Evolutionary conservation across 2,329 filamentous ascomycete genomes (phyloP).

Genomic region (Ophiostoma sp.): DNA sequence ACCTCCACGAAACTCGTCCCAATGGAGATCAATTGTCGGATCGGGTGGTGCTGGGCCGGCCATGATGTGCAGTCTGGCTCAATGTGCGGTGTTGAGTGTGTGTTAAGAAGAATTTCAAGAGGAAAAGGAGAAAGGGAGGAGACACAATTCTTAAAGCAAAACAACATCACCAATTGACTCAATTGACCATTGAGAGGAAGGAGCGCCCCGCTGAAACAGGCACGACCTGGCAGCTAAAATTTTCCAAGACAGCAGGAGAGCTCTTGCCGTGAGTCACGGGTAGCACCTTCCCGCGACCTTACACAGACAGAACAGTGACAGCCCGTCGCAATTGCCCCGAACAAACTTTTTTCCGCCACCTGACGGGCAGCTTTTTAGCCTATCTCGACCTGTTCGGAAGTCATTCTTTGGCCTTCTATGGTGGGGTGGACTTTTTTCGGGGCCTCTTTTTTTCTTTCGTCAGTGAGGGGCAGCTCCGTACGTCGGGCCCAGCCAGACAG

Average conservation of each 20-base stretch:
- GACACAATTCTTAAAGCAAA: not conserved
- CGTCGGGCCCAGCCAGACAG: not conserved
- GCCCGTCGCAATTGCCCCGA: not conserved
- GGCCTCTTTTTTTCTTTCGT: not conserved
- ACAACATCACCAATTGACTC: not conserved
- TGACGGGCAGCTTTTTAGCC: not conserved
- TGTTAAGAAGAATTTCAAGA: not conserved
- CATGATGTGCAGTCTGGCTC: slow-evolving; percentile 11
- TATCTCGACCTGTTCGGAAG: too few relatives aligned
- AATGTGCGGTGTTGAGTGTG: not conserved
- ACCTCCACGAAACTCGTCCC: slow-evolving; percentile 29
- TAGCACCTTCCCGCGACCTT: not conserved
- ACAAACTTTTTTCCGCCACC: slow-evolving; percentile 15
- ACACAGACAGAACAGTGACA: not conserved
- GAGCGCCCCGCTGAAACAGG: slow-evolving; percentile 1
- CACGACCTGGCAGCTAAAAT: not conserved
- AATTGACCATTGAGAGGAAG: not conserved
- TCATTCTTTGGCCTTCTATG: not conserved
- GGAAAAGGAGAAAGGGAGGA: not conserved
- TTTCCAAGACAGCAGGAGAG: not conserved
- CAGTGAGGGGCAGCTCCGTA: slow-evolving; percentile 18
- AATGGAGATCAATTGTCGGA: slow-evolving; percentile 29
- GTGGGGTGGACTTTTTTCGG: not conserved
- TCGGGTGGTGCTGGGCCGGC: slow-evolving; percentile 20
- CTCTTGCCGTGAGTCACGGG: slow-evolving; percentile 7